Conservation (phyloP, 306 rosid genomes). For the Spatholobus suberectus region DNA sequence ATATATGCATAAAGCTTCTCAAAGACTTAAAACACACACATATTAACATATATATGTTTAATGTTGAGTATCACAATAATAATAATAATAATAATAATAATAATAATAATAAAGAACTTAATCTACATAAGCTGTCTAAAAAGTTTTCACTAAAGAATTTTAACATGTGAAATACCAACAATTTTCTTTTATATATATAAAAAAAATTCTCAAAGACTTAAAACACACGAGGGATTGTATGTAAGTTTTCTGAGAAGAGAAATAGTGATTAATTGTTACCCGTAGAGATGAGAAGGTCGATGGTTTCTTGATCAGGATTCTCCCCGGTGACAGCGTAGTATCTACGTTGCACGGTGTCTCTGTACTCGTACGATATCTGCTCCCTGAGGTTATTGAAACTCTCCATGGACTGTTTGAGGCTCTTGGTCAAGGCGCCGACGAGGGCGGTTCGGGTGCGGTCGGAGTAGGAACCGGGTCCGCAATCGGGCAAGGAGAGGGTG, state of each 20-base stretch:
- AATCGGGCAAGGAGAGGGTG: constrained; percentile 54
- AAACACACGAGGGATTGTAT: no score
- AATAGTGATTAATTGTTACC: constrained; percentile 43
- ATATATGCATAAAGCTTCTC: not conserved
- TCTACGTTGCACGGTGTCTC: constrained; percentile 86
- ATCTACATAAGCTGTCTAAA: not conserved
- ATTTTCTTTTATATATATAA: not conserved
- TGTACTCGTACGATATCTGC: constrained; percentile 80
- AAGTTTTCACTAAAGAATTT: no score
- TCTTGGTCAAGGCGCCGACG: constrained; percentile 75
- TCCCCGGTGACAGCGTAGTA: constrained; percentile 89
- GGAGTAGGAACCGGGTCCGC: constrained; percentile 86
- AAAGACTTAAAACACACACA: not conserved
- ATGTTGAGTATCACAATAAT: no score
- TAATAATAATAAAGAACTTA: no score
- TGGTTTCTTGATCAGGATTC: constrained; percentile 78
- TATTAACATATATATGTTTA: not conserved
- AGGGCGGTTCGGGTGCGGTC: constrained; percentile 79
- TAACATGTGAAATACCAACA: not conserved
- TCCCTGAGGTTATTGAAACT: constrained; percentile 68
- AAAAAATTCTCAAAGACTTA: no score
- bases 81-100: no score
- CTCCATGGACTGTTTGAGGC: constrained; percentile 82
- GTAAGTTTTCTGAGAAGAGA: no score
- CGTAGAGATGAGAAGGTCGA: constrained; percentile 84